phyloP scores from a whole-genome alignment of 2,329 filamentous ascomycete genomes.

The Penicillium sp. region DNA sequence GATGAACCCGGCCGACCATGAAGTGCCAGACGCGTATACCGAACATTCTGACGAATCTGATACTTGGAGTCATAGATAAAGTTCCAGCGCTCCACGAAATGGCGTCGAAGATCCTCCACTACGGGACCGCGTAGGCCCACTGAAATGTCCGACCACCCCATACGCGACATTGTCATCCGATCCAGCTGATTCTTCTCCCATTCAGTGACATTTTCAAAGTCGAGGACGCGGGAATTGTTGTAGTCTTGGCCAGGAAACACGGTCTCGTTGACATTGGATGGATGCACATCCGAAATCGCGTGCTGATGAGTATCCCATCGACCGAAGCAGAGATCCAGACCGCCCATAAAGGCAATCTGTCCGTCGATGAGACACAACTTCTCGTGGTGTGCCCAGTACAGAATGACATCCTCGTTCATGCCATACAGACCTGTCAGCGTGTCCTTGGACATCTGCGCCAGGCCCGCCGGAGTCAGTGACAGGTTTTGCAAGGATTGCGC shows the following conservation, averaged over 20 bases:
- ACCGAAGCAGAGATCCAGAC: slow-evolving; percentile 80
- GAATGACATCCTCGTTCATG: slow-evolving; percentile 68
- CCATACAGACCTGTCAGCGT: slow-evolving; percentile 75
- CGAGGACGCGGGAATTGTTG: slow-evolving; percentile 80
- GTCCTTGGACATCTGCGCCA: slow-evolving; percentile 63
- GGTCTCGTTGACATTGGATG: slow-evolving; percentile 66
- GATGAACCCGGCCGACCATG: slow-evolving; percentile 29
- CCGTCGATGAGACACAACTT: slow-evolving; percentile 80
- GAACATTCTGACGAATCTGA: slow-evolving; percentile 47
- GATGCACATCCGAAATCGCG: slow-evolving; percentile 76
- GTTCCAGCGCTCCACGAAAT: slow-evolving; percentile 87
- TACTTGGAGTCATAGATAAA: slow-evolving; percentile 86
- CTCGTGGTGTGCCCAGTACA: slow-evolving; percentile 93
- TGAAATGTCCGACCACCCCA: slow-evolving; percentile 89
- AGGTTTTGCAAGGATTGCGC: slow-evolving; percentile 51
- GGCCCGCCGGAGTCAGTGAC: slow-evolving; percentile 49
- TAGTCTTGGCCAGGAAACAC: slow-evolving; percentile 88
- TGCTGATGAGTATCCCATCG: slow-evolving; percentile 86
- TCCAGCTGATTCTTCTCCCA: slow-evolving; percentile 86
- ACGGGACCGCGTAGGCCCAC: slow-evolving; percentile 70
- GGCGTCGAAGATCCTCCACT: slow-evolving; percentile 65
- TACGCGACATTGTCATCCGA: slow-evolving; percentile 69
- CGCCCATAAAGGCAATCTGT: slow-evolving; percentile 82
- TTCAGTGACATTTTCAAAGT: slow-evolving; percentile 69
- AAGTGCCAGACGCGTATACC: slow-evolving; percentile 41